Evolutionary conservation across 176 grass and related monocot genomes (phyloP).

Genomic region (Coix lacrymajobi): DNA sequence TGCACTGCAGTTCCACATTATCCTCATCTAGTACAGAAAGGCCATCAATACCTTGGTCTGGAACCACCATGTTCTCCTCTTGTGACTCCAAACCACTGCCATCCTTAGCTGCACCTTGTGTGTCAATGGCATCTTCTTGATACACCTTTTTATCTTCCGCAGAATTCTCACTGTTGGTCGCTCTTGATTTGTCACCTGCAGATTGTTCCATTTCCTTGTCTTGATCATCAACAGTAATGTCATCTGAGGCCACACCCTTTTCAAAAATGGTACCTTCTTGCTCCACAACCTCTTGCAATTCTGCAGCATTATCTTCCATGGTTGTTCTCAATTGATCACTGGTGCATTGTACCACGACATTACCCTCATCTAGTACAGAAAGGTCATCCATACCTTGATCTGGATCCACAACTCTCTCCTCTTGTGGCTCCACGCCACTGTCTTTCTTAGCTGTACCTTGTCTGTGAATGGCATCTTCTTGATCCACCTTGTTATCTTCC

Average conservation of each 20-base stretch:
- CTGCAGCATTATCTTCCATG: not conserved
- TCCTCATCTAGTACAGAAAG: not conserved
- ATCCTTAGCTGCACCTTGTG: not conserved
- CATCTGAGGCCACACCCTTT: not conserved
- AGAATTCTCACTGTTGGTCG: not conserved
- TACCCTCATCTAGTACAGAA: not conserved
- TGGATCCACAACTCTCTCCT: not conserved
- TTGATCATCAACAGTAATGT: slow-evolving; percentile 10
- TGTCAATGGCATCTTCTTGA: not conserved
- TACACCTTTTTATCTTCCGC: not conserved
- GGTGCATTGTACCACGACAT: not conserved
- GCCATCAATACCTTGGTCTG: not conserved
- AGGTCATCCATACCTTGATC: not conserved
- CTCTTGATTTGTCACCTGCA: not conserved
- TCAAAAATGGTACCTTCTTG: not conserved
- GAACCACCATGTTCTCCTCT: not conserved
- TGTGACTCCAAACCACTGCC: not conserved
- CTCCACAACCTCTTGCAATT: not conserved
- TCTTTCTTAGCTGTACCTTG: not conserved
- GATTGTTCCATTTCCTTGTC: not conserved
- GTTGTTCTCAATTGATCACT: not conserved
- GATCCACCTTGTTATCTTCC: not conserved
- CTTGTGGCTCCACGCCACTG: not conserved
- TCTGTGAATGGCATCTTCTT: not conserved
- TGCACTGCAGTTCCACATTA: not conserved